These are phyloP conservation scores for Blastomyces silverae DNA, from an alignment of 2,329 filamentous ascomycete species.

Conservation along the genomic window DNA sequence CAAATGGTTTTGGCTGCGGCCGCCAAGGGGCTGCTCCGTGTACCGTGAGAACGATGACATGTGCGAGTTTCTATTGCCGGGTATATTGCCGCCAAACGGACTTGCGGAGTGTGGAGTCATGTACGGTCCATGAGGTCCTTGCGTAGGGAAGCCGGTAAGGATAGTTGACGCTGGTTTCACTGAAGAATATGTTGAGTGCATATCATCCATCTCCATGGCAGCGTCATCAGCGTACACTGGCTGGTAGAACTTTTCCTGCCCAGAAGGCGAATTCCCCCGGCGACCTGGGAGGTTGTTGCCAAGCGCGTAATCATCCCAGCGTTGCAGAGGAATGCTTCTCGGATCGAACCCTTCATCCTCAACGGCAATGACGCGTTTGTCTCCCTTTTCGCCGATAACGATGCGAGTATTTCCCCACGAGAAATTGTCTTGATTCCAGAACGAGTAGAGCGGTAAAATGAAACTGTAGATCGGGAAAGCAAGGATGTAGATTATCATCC, in stretches of 20 bases:
- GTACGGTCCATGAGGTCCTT: slow-evolving; percentile 54
- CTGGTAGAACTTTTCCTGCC: slow-evolving; percentile 57
- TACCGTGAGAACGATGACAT: slow-evolving; percentile 60
- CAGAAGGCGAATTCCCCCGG: slow-evolving; percentile 59
- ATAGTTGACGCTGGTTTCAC: slow-evolving; percentile 80
- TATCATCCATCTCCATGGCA: slow-evolving; percentile 94
- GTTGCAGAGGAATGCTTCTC: slow-evolving; percentile 82
- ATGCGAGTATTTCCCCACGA: slow-evolving; percentile 98
- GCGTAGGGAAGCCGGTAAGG: slow-evolving; percentile 70
- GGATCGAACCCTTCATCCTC: slow-evolving; percentile 83
- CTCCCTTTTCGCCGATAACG: slow-evolving; percentile 88
- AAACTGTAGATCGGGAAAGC: slow-evolving; percentile 94
- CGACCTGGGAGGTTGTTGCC: slow-evolving; percentile 84
- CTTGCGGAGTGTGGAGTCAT: slow-evolving; percentile 79
- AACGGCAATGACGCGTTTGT: slow-evolving; percentile 81
- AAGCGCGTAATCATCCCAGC: slow-evolving; percentile 93
- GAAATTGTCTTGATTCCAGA: slow-evolving; percentile 99
- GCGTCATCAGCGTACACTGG: slow-evolving; percentile 60
- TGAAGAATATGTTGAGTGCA: slow-evolving; percentile 92
- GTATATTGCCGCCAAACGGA: slow-evolving; percentile 54
- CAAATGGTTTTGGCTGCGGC: slow-evolving; percentile 48
- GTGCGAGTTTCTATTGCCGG: slow-evolving; percentile 58
- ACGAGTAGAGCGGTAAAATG: slow-evolving; percentile 86
- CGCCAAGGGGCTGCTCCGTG: slow-evolving; percentile 52
- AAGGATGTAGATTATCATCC: slow-evolving; percentile 99